Evolutionary conservation across 164 flowering plant genomes (phyloP).

Genomic region (Chimonanthus praecox): DNA sequence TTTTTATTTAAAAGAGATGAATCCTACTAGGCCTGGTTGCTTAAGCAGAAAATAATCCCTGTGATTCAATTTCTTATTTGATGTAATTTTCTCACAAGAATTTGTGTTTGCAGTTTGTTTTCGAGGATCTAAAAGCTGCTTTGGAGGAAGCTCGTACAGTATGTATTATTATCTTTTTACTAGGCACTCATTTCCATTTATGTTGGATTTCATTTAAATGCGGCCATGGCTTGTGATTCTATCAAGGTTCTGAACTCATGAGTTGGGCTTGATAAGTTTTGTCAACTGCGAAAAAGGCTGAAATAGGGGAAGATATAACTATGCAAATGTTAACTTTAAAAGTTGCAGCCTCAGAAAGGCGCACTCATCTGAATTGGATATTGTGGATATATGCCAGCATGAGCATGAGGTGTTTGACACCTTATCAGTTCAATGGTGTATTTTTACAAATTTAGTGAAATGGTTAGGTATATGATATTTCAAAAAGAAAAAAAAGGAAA

Average conservation of each 20-base stretch:
- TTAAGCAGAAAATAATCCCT: background rate
- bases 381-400: too few species aligned
- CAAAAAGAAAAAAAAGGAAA: too few species aligned
- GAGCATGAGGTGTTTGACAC: too few species aligned
- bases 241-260: background rate
- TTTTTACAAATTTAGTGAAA: too few species aligned
- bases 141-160: slow-evolving; percentile 92
- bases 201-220: background rate
- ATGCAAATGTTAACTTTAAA: too few species aligned
- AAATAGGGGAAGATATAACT: too few species aligned
- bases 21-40: background rate
- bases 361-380: too few species aligned
- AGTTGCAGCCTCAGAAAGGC: too few species aligned
- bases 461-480: too few species aligned
- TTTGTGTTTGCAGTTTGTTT: slow-evolving; percentile 54
- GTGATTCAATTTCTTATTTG: background rate
- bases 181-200: background rate
- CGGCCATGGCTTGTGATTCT: background rate
- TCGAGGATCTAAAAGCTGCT: slow-evolving; percentile 85
- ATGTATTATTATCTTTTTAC: slow-evolving; percentile 3
- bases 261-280: too few species aligned
- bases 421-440: too few species aligned
- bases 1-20: background rate
- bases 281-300: too few species aligned
- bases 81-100: slow-evolving; percentile 6